Percentiles rank a stretch among this genome's conserved stretches.
Conservation (phyloP, 2,329 filamentous ascomycete genomes). For the Hypocreales sp. region DNA sequence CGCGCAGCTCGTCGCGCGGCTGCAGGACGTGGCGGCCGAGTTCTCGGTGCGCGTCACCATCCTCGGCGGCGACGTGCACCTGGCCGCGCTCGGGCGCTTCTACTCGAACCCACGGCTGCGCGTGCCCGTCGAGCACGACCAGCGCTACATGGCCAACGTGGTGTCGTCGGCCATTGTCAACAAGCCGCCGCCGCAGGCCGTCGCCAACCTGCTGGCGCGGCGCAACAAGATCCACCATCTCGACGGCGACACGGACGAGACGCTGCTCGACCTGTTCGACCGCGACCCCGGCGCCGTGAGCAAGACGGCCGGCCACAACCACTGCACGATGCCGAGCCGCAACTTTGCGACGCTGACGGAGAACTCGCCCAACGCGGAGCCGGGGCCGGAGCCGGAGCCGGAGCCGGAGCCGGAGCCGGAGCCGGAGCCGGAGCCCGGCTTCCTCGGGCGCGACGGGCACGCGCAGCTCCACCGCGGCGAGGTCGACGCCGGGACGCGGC, state of each 20-base stretch:
- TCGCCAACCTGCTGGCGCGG: constrained; percentile 81
- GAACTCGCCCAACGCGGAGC: constrained; percentile 49
- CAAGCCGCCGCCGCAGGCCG: constrained; percentile 72
- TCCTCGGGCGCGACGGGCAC: constrained; percentile 46
- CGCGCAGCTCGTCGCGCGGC: constrained; percentile 57
- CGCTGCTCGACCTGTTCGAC: constrained; percentile 82
- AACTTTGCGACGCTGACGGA: constrained; percentile 89
- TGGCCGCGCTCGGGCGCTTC: constrained; percentile 85
- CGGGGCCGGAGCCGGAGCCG: constrained; percentile 8
- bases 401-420: constrained; percentile 8
- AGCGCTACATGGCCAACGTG: constrained; percentile 90
- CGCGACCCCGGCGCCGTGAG: constrained; percentile 65
- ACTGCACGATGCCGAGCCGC: constrained; percentile 79
- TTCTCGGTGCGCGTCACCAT: constrained; percentile 87
- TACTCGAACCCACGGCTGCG: constrained; percentile 75
- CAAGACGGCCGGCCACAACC: constrained; percentile 64
- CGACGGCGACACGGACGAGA: constrained; percentile 68
- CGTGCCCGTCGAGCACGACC: constrained; percentile 66
- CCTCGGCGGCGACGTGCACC: constrained; percentile 82
- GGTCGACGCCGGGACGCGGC: constrained; percentile 57
- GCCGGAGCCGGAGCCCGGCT: constrained; percentile 11
- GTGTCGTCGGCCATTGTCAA: constrained; percentile 94
- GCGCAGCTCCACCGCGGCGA: constrained; percentile 63
- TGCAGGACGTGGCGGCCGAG: constrained; percentile 72
- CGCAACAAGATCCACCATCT: constrained; percentile 71